Percentiles rank a stretch among this genome's conserved stretches.
Evolutionary conservation across 2,329 filamentous ascomycete genomes (phyloP).

Genomic region (Trichocomaceae sp.): DNA sequence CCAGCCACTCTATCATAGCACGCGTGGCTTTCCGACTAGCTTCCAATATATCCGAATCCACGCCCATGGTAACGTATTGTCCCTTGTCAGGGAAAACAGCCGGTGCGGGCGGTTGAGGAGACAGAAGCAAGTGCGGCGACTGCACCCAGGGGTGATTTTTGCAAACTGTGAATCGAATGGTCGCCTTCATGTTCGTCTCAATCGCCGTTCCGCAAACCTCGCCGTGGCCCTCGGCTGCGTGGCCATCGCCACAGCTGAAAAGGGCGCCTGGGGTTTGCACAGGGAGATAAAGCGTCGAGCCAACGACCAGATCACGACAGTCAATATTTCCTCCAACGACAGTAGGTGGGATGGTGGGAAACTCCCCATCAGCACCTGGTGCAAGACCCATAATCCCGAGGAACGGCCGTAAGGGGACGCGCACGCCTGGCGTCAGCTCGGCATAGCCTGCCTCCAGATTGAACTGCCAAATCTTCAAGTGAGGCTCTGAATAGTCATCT

Average conservation of each 20-base stretch:
- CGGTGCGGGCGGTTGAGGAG: slow-evolving; percentile 20
- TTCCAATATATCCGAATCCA: slow-evolving; percentile 43
- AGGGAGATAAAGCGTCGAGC: slow-evolving; percentile 45
- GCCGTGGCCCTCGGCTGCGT: slow-evolving; percentile 50
- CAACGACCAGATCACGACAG: slow-evolving; percentile 45
- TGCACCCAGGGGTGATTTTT: slow-evolving; percentile 43
- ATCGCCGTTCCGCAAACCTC: slow-evolving; percentile 53
- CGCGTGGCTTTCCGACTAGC: slow-evolving; percentile 45
- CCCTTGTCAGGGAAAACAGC: slow-evolving; percentile 28
- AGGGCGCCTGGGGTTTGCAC: slow-evolving; percentile 46
- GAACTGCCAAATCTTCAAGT: slow-evolving; percentile 47
- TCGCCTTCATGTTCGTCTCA: slow-evolving; percentile 48
- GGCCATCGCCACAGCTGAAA: slow-evolving; percentile 51
- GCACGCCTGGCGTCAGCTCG: slow-evolving; percentile 44
- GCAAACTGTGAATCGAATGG: slow-evolving; percentile 44
- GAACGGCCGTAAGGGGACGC: slow-evolving; percentile 47
- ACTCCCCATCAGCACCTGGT: slow-evolving; percentile 39
- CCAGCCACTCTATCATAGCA: slow-evolving; percentile 46
- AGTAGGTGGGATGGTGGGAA: slow-evolving; percentile 47
- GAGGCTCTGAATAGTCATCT: slow-evolving; percentile 42
- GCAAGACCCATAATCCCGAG: slow-evolving; percentile 50
- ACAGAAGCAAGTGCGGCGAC: slow-evolving; percentile 45
- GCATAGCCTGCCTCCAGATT: slow-evolving; percentile 34
- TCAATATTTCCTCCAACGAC: slow-evolving; percentile 52
- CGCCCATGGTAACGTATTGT: slow-evolving; percentile 44